phyloP scores from a whole-genome alignment of 345 rosid genomes.

The Linum usitatissimum region DNA sequence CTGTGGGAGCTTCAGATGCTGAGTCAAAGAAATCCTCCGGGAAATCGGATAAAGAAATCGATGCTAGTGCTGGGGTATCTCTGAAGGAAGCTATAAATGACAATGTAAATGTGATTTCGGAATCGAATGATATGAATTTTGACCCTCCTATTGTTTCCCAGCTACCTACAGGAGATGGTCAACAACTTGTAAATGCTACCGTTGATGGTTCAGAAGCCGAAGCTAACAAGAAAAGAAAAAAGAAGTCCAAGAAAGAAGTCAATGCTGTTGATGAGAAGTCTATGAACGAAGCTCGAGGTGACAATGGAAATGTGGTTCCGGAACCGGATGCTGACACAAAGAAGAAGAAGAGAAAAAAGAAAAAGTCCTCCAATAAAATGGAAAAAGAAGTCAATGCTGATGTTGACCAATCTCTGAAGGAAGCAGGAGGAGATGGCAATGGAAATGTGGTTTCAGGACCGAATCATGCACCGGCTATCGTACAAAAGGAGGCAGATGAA shows the following conservation, averaged over 20 bases:
- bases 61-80: no score
- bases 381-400: constrained; percentile 14
- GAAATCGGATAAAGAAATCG: background rate
- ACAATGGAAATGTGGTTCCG: constrained; percentile 1
- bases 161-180: constrained; percentile 12
- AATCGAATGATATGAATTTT: constrained; percentile 6
- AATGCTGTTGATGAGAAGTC: constrained; percentile 11
- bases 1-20: constrained; percentile 3
- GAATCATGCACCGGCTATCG: constrained; percentile 11
- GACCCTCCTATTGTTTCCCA: constrained; percentile 11
- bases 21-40: background rate
- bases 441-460: constrained; percentile 17
- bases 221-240: constrained; percentile 25
- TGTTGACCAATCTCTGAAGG: constrained; percentile 10
- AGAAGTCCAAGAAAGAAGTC: constrained; percentile 17
- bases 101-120: constrained; percentile 1
- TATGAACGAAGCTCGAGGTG: constrained; percentile 11
- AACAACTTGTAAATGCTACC: background rate
- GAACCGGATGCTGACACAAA: constrained; percentile 10
- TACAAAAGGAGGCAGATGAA: constrained; percentile 3
- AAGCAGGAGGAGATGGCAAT: constrained; percentile 3
- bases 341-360: constrained; percentile 25
- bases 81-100: no score
- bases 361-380: constrained; percentile 15
- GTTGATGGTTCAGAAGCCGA: background rate